Base-by-base conservation (phyloP, 768 basidiomycete species). In the Russula abietina region DNA sequence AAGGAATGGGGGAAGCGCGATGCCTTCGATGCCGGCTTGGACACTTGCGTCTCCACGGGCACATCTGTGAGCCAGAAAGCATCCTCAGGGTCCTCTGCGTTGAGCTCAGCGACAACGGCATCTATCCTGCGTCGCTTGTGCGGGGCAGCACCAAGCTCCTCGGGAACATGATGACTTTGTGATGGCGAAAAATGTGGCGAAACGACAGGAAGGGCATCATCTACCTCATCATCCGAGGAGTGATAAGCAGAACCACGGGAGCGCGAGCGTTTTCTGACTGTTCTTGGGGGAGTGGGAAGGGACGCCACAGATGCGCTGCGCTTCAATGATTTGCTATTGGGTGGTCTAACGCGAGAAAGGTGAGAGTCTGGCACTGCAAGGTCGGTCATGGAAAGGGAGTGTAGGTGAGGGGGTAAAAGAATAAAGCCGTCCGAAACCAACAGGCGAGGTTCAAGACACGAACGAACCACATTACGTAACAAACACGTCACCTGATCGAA, bases 291-390 rank as follows among this genome's bases (percentile, higher is more conserved):
- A 10, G 67, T 68, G 12, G 64, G 67, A 26, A 68, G 66, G 19
- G 65, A 68, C 19, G 67, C 66, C 22, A 67, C 58, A 1, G 64
- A 68, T n/a, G 67, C 67, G 49, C 64, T 65, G 50, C 67, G 67
- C 51, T 67, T 67, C 19, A 67, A 50, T n/a, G 60, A 58, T 57
- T 65, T 66, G 30, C 51, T 59, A 19, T 2, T 36, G 38, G 58
- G 50, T 48, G 51, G 55, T 36, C 22, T 55, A 8, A 43, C 55
- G 8, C 14, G 64, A 7, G 51, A 48, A 32, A 50, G 57, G n/a
- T 36, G 63, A 43, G 41, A 51, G 39, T 36, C 41, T 45, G 45
- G 58, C 54, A 45, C 48, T 60, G 48, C 53, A 43, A 45, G 54
- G 54, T 64, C 59, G n/a, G 33, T 32, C 63, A 64, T 64, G 63